A percentile compares a stretch with the other conserved stretches of the same genome.
phyloP scores from a whole-genome alignment of 1,284 basidiomycete species.

The Cryptococcus hybrid region DNA sequence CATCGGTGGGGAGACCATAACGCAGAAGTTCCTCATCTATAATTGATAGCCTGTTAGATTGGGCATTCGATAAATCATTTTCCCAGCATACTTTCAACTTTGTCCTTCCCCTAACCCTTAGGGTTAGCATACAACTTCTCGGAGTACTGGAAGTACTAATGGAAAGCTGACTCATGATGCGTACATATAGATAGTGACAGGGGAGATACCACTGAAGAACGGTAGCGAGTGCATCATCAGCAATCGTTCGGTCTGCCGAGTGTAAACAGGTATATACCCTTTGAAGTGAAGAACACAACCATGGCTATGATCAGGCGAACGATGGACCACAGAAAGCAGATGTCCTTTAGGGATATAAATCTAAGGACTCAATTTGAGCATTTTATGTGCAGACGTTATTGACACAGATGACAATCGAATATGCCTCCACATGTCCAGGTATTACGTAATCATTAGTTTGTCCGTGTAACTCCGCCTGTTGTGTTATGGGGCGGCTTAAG shows the following conservation, averaged over 20 bases:
- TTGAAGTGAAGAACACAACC: conserved; percentile 60
- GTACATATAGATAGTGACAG: conserved; percentile 75
- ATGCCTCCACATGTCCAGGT: too few species aligned
- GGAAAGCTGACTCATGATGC: conserved; percentile 8
- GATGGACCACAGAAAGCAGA: too few species aligned
- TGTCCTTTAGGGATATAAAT: too few species aligned
- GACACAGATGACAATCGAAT: too few species aligned
- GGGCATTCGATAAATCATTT: too few species aligned
- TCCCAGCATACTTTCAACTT: conserved; percentile 77
- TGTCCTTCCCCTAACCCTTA: conserved; percentile 68
- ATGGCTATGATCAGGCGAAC: conserved; percentile 32
- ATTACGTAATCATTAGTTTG: too few species aligned
- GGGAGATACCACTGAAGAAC: conserved; percentile 56
- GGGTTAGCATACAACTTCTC: background rate
- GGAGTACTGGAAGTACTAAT: background rate
- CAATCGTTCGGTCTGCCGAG: background rate
- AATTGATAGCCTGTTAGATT: conserved; percentile 1
- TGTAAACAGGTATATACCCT: conserved; percentile 35
- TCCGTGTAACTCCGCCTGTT: too few species aligned
- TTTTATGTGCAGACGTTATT: too few species aligned
- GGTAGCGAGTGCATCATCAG: conserved; percentile 3
- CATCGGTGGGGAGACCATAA: conserved; percentile 65
- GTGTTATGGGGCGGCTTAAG: too few species aligned
- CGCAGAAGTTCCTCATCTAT: conserved; percentile 91
- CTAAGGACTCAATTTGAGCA: too few species aligned